Evolutionary conservation across 208 protist species (phyloP).

Genomic region (Trichomonas gallinae): DNA sequence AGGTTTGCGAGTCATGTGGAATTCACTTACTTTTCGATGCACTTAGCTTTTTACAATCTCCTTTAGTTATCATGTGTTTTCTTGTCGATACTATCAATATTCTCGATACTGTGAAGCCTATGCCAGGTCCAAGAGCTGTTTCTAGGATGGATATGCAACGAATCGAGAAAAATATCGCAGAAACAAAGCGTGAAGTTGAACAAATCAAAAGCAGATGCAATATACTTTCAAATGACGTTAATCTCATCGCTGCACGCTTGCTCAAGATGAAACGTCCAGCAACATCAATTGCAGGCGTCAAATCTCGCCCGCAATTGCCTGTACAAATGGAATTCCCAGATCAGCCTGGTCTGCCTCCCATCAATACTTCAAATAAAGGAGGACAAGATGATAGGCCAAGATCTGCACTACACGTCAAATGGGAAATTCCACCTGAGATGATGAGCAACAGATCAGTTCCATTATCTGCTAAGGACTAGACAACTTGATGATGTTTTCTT

Average conservation of each 20-base stretch:
- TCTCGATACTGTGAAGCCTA: not conserved
- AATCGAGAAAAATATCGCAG: not conserved
- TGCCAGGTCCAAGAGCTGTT: not conserved
- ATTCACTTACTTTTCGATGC: not conserved
- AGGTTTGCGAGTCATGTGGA: not conserved
- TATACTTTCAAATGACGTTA: not conserved
- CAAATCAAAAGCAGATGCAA: not conserved
- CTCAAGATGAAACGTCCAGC: not conserved
- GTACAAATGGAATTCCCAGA: not conserved
- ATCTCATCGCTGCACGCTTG: not conserved
- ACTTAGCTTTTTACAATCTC: not conserved
- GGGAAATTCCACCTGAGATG: not conserved
- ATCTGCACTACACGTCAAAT: not conserved
- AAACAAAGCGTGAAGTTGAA: not conserved
- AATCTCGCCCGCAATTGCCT: not conserved
- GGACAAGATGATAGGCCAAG: not conserved
- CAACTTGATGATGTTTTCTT: no score
- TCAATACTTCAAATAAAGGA: not conserved
- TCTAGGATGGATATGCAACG: not conserved
- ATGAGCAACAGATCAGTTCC: not conserved
- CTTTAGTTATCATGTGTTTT: not conserved
- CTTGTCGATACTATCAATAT: not conserved
- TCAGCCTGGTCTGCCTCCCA: not conserved
- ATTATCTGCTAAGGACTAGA: no score
- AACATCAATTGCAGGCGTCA: not conserved